Base-by-base conservation (phyloP, 768 basidiomycete genomes). In the Hirschioporus abietinus region DNA sequence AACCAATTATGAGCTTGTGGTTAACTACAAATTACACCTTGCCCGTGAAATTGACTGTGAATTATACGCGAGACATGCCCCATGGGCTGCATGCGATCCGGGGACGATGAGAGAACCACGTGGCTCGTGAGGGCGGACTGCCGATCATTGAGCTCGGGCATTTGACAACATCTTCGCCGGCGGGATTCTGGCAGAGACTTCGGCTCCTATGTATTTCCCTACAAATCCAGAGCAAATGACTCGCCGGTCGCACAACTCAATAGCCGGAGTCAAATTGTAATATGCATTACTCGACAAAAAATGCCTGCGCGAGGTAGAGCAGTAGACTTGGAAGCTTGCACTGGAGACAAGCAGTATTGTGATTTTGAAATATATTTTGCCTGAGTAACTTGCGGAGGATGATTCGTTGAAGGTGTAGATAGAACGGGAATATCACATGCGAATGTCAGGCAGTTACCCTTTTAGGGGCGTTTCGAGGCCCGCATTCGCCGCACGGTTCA, bases 371-470 rank as follows among this genome's bases (percentile, higher is more conserved):
- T 52, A 20, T 12, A 52, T 5, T 52, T 52, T 12, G 2, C 20
- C 5, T 6, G 42, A 5, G 42, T 52, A 52, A 52, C 12, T 3
- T 52, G 42, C 42, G 42, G 42, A 3, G 42, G 42, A 52, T 52
- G 42, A 52, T 52, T 52, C 12, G 42, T 10, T 52, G 42, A 10
- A 3, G 30, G 42, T 52, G 42, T 10, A 52, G 42, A 52, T 52
- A 52, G 42, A 52, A 52, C 42, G 42, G 42, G 42, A 52, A 52
- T 52, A 52, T 52, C 42, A 52, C 42, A 52, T 52, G 42, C 42
- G 20, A 52, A 12, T 52, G 42, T 52, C 42, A 10, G 12, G 15
- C 5, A 20, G 42, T 52, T 52, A 52, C 42, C 42, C 42, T 1
- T 15, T 52, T 52, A 20, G 42, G 42, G 42, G 20, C 1, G 12